Conservation (phyloP, 306 rosid genomes). For the Senna tora region DNA sequence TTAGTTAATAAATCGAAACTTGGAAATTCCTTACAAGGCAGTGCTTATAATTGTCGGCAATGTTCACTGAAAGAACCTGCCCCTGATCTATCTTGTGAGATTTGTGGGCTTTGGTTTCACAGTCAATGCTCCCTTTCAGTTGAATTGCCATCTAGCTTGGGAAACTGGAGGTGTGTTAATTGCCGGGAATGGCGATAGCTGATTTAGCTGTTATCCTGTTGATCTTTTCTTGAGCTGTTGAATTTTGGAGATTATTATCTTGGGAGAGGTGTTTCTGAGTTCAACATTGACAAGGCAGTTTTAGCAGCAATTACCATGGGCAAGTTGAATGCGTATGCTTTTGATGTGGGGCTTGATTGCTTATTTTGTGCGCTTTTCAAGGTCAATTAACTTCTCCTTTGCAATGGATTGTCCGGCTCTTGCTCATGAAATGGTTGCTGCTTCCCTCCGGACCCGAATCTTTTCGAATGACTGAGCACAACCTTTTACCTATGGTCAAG, state of each 20-base stretch:
- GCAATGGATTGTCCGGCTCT: neutral
- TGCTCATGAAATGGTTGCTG: slow-evolving; percentile 19
- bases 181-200: slow-evolving; percentile 82
- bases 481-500: slow-evolving; percentile 14
- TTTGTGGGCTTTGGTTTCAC: slow-evolving; percentile 72
- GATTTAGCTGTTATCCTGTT: slow-evolving; percentile 1
- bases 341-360: slow-evolving; percentile 10
- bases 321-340: slow-evolving; percentile 20
- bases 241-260: slow-evolving; percentile 29
- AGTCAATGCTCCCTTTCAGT: slow-evolving; percentile 67
- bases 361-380: slow-evolving; percentile 20
- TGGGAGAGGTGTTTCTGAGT: slow-evolving; percentile 18
- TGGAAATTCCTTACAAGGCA: slow-evolving; percentile 33
- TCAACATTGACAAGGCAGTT: slow-evolving; percentile 3
- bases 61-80: slow-evolving; percentile 63
- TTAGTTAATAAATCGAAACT: slow-evolving; percentile 36
- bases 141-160: slow-evolving; percentile 44
- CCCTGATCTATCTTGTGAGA: slow-evolving; percentile 75
- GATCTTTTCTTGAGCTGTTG: slow-evolving; percentile 12
- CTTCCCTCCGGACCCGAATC: neutral
- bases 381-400: slow-evolving; percentile 17
- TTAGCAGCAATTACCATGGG: slow-evolving; percentile 4
- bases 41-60: slow-evolving; percentile 43
- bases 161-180: slow-evolving; percentile 70
- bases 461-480: slow-evolving; percentile 15